phyloP scores from a whole-genome alignment of 2,329 filamentous ascomycete species.

The Daldinia sp. region DNA sequence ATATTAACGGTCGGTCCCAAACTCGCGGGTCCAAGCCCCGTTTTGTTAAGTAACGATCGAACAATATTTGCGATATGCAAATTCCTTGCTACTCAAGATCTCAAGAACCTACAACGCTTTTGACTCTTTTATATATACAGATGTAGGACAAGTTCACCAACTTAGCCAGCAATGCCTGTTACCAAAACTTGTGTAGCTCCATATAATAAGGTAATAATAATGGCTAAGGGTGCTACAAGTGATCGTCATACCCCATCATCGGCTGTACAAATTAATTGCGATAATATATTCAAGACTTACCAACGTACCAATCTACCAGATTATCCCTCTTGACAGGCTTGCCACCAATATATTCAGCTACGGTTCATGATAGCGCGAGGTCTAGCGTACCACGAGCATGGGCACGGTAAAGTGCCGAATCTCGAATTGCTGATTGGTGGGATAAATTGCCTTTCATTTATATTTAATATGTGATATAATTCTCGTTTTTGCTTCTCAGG shows the following conservation, averaged over 20 bases:
- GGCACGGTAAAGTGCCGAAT: conserved; percentile 13
- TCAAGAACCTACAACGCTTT: not conserved
- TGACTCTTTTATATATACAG: not conserved
- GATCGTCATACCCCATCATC: not conserved
- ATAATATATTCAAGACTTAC: conserved; percentile 4
- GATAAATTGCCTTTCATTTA: conserved; percentile 23
- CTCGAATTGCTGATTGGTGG: not conserved
- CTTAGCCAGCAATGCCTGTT: too few relatives aligned
- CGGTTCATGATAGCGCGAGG: not conserved
- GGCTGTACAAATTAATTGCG: not conserved
- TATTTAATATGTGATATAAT: conserved; percentile 9
- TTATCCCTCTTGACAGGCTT: not conserved
- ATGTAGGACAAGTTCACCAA: not conserved
- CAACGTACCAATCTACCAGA: not conserved
- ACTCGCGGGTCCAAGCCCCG: not conserved
- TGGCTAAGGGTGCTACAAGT: not conserved
- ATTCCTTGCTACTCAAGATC: not conserved
- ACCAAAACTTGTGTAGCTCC: not conserved
- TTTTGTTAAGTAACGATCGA: conserved; percentile 2
- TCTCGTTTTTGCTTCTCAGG: not conserved
- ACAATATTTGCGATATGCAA: conserved; percentile 1
- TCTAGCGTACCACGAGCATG: not conserved
- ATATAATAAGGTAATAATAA: not conserved
- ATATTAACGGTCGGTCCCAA: conserved; percentile 2
- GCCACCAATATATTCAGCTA: conserved; percentile 1